These are phyloP conservation scores for Polytolypa hystricis DNA, from an alignment of 2,329 filamentous ascomycete genomes.

Conservation along the genomic window DNA sequence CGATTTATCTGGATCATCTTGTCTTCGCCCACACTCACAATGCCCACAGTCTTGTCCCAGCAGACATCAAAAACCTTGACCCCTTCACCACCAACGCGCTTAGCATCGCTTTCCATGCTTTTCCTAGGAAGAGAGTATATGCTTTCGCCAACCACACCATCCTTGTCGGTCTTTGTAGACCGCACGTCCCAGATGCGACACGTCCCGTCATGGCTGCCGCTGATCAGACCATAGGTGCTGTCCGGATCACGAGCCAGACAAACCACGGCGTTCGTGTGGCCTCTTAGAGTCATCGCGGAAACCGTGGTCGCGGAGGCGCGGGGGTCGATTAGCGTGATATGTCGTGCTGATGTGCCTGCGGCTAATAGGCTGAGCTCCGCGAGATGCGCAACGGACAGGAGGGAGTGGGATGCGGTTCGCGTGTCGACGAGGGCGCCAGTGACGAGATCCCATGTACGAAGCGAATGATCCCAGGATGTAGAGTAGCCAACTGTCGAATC, in stretches of 20 bases:
- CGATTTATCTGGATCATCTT: constrained; percentile 88
- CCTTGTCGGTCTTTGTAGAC: constrained; percentile 48
- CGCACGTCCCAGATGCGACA: constrained; percentile 91
- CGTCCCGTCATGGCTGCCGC: constrained; percentile 83
- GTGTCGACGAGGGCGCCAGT: constrained; percentile 70
- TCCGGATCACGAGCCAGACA: constrained; percentile 49
- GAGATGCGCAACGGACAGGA: constrained; percentile 68
- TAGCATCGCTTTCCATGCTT: constrained; percentile 53
- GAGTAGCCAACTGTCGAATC: constrained; percentile 88
- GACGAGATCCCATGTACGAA: constrained; percentile 83
- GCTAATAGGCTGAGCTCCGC: constrained; percentile 52
- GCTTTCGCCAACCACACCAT: constrained; percentile 55
- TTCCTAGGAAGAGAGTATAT: constrained; percentile 69
- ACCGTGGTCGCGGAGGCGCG: constrained; percentile 65
- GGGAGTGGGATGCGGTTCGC: constrained; percentile 69
- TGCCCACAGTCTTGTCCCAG: constrained; percentile 79
- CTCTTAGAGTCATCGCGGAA: constrained; percentile 79
- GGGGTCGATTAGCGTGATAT: constrained; percentile 89
- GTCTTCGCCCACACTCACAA: constrained; percentile 87
- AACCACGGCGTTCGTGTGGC: constrained; percentile 66
- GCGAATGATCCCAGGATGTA: constrained; percentile 77
- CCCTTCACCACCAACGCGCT: constrained; percentile 62
- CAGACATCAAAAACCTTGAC: constrained; percentile 80
- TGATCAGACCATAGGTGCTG: constrained; percentile 73
- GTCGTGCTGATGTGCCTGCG: constrained; percentile 71